Evolutionary conservation across 129 eudicot genomes (phyloP).

Genomic region (Smallanthus sonchifolius): DNA sequence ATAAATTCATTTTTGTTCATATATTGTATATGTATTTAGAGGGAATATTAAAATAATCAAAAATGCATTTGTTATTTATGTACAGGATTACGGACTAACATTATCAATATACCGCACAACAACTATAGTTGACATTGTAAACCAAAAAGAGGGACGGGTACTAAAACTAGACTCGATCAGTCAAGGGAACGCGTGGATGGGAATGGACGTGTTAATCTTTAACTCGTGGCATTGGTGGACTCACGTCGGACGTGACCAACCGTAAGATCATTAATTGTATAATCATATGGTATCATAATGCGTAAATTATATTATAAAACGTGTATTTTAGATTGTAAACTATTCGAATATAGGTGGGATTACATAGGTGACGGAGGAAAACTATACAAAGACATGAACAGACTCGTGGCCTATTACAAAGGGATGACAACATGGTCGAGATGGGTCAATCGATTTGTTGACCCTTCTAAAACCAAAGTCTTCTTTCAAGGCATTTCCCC

Average conservation of each 20-base stretch:
- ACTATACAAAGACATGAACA: slow-evolving; percentile 62
- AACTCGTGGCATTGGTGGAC: slow-evolving; percentile 98
- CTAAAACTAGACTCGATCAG: slow-evolving; percentile 63
- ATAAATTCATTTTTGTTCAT: background rate
- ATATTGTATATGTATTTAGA: background rate
- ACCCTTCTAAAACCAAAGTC: slow-evolving; percentile 72
- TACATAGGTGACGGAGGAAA: slow-evolving; percentile 66
- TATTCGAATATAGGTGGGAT: slow-evolving; percentile 49
- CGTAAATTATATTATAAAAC: background rate
- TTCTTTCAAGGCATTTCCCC: slow-evolving; percentile 80
- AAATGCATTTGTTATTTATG: background rate
- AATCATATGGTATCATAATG: no score
- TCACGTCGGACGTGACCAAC: slow-evolving; percentile 63
- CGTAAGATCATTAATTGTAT: slow-evolving; percentile 34
- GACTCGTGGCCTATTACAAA: slow-evolving; percentile 63
- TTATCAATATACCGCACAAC: slow-evolving; percentile 63
- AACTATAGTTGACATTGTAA: slow-evolving; percentile 59
- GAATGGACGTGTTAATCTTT: slow-evolving; percentile 69
- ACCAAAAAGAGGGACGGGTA: slow-evolving; percentile 41
- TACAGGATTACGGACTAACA: slow-evolving; percentile 58
- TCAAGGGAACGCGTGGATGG: slow-evolving; percentile 57
- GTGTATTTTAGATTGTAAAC: background rate
- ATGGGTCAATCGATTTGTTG: slow-evolving; percentile 64
- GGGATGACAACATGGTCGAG: slow-evolving; percentile 86
- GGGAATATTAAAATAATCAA: background rate